phyloP scores from a whole-genome alignment of 2,329 filamentous ascomycete genomes.

The Penicillium brasilianum region DNA sequence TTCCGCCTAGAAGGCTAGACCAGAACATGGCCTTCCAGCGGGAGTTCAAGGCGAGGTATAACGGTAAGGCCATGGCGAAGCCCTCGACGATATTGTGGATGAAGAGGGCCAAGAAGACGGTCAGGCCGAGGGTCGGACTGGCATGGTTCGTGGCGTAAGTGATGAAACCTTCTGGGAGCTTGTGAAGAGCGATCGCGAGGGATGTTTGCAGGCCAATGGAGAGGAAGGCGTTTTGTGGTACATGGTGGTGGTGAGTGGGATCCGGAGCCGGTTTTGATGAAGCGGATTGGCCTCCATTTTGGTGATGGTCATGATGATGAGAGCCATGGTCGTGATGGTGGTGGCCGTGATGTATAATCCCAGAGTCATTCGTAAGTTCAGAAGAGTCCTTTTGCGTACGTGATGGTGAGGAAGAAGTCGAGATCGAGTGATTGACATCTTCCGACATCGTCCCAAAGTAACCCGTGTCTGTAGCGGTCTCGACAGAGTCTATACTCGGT shows the following conservation, averaged over 20 bases:
- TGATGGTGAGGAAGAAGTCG: conserved; percentile 19
- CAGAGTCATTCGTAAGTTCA: conserved; percentile 5
- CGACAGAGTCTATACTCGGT: conserved; percentile 3
- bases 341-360: conserved; percentile 4
- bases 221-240: conserved; percentile 90
- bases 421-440: conserved; percentile 5
- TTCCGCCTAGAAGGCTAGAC: conserved; percentile 80
- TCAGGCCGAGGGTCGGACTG: conserved; percentile 83
- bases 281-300: background rate
- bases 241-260: conserved; percentile 85
- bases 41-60: conserved; percentile 87
- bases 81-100: conserved; percentile 99
- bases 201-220: conserved; percentile 96
- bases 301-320: conserved; percentile 19
- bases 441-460: conserved; percentile 26
- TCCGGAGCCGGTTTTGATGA: conserved; percentile 23
- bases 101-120: conserved; percentile 92
- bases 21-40: conserved; percentile 82
- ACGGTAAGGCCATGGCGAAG: conserved; percentile 87
- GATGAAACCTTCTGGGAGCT: conserved; percentile 85
- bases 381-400: conserved; percentile 10
- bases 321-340: conserved; percentile 18
- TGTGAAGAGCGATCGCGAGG: conserved; percentile 93
- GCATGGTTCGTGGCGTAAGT: conserved; percentile 98
- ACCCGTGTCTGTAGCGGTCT: conserved; percentile 12